Base-by-base conservation (phyloP, 2,329 filamentous ascomycete genomes). In the Aspergillus piperis region DNA sequence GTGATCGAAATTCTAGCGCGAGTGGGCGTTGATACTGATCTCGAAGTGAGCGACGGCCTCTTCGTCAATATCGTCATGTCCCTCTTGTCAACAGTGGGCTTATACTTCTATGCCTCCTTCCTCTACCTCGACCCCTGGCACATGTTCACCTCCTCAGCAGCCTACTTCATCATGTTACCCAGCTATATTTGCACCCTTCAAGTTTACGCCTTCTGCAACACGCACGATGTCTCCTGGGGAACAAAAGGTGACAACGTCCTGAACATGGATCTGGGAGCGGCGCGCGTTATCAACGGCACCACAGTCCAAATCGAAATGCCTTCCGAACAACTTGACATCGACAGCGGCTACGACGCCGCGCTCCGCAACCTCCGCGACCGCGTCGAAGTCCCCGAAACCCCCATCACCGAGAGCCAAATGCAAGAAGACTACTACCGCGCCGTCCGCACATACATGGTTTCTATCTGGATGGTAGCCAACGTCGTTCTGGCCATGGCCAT, bases 371-470 rank as follows among this genome's bases (percentile, higher is more conserved):
- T 99, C 5, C 90, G 95, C 54, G 95, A 99, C 73, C 86, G 95
- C 48, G 83, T 99, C 69, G 92, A 96, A 74, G 94, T 98, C 0
- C 82, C 90, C 10, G 74, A 77, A 11, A 75, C 84, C 0, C 76
- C 81, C 0, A 69, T 86, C 15, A 88, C 85, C 47, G 94, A 97
- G 69, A 82, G 86, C 0, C 95, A 98, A 78, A 80, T 92, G 78
- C 95, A 99, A 76, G 95, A 99, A 77, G 95, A 99, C 78, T 99
- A 99, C 84, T 99, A 99, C 84, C 91, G 93, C 75, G 91, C 90
- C 42, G 95, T 99, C 55, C 88, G 95, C 57, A 99, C 95, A 0
- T 99, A 99, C 86, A 96, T 99, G 88, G 95, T 99, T 11, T 88
- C 96, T 47, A 84, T 88, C 50, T 99, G 95, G 95, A 92, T 99